Percentiles rank a stretch among this genome's conserved stretches.
Conservation (phyloP, 1,139 yeast genomes). For the Suhomyces atakaporum region DNA sequence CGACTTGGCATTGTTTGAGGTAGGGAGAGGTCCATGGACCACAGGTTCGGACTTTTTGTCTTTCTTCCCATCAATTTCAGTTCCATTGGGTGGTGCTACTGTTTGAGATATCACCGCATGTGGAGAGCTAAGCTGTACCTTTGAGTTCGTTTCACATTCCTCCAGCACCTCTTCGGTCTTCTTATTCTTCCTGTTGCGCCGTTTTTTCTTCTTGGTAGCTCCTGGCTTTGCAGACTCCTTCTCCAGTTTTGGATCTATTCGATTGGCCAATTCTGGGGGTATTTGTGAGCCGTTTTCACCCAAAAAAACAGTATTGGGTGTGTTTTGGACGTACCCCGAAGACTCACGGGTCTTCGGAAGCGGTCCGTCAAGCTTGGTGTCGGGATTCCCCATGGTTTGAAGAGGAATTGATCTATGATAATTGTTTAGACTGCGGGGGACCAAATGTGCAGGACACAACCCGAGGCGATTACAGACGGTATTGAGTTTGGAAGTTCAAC, state of each 20-base stretch:
- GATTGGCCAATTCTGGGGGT: background rate
- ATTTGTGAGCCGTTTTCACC: background rate
- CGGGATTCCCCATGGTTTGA: slow-evolving; percentile 1
- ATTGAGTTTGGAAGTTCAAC: too few species aligned
- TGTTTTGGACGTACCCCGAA: background rate
- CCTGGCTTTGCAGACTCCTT: background rate
- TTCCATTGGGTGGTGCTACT: too few species aligned
- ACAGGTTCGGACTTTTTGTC: too few species aligned
- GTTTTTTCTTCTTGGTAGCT: slow-evolving; percentile 9
- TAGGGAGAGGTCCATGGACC: too few species aligned
- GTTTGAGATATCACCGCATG: too few species aligned
- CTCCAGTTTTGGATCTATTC: background rate
- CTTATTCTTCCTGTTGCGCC: slow-evolving; percentile 6
- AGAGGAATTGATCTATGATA: background rate
- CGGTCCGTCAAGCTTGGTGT: background rate
- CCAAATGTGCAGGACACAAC: background rate
- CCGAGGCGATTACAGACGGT: too few species aligned
- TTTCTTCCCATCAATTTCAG: too few species aligned
- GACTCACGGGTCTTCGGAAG: background rate
- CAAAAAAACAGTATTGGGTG: background rate
- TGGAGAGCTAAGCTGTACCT: too few species aligned
- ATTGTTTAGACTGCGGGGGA: slow-evolving; percentile 6
- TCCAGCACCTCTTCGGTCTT: background rate
- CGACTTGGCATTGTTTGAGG: too few species aligned
- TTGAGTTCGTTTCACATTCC: background rate